Conservation (phyloP, 352 stramenopile genomes). For the Globisporangium paroecandrum region DNA sequence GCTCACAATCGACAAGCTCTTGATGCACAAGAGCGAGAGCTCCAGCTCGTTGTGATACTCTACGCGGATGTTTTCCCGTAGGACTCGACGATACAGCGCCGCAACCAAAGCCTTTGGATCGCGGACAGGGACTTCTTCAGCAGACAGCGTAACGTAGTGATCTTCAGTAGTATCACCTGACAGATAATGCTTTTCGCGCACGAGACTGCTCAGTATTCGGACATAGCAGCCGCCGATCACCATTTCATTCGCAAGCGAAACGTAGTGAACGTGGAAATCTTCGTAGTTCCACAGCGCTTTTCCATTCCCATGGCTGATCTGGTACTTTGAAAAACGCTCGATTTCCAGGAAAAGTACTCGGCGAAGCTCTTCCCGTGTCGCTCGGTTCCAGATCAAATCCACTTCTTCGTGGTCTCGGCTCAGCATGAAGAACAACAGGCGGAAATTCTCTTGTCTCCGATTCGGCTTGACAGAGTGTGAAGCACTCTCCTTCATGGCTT, state of each 20-base stretch:
- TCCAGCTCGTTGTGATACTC: constrained; percentile 67
- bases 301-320: constrained; percentile 54
- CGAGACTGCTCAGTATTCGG: constrained; percentile 48
- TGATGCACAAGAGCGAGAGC: constrained; percentile 57
- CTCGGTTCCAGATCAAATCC: constrained; percentile 93
- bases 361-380: constrained; percentile 88
- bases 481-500: constrained; percentile 14
- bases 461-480: constrained; percentile 16
- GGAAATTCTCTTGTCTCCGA: constrained; percentile 87
- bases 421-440: constrained; percentile 93
- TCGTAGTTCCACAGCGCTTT: constrained; percentile 95
- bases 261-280: constrained; percentile 92
- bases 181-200: constrained; percentile 37
- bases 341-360: constrained; percentile 82
- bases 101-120: constrained; percentile 51
- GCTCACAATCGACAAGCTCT: constrained; percentile 60
- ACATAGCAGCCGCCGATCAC: constrained; percentile 91
- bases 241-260: constrained; percentile 83
- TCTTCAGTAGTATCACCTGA: constrained; percentile 56
- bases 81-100: constrained; percentile 65
- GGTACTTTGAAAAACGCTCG: constrained; percentile 74
- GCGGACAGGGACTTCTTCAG: constrained; percentile 52
- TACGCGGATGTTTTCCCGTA: constrained; percentile 72
- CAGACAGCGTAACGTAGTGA: constrained; percentile 38
- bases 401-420: constrained; percentile 89